Base-by-base conservation (phyloP, 192 early-diverging fungal genomes). In the Ramicandelaber brevisporus region DNA sequence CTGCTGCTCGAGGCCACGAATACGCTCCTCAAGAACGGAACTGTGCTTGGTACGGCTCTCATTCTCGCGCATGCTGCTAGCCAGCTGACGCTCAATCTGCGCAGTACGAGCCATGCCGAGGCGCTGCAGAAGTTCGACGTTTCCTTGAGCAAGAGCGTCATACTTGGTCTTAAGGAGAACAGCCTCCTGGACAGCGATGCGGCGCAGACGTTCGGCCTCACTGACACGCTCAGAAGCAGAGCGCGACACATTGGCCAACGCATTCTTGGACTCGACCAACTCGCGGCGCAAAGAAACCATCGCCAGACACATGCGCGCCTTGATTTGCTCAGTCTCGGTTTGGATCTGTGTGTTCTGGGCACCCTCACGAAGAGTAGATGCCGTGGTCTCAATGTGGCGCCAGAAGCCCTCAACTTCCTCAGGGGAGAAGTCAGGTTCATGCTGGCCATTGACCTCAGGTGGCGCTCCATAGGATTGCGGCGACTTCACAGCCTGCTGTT, bases 91-190 rank as follows among this genome's bases (percentile, higher is more conserved):
- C 44, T 59, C 57, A 9, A 59, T 35, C 22, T 54, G 47, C 25
- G 41, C 43, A 21, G 43, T 51, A 6, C 57, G 50, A 27, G 40
- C 41, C 20, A 36, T 24, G 39, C 41, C 43, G 20, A 50, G 41
- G 25, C 48, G 46, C 6, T 31, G 24, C 16, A 54, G 29, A 14
- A 59, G 23, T 14, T 42, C 48, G 5, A 42, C 31, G 20, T 30
- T 47, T n/a, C 24, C 44, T 0, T 40, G 30, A 0, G 41, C 36
- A 27, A 59, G 35, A 3, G 57, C 57, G 4, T 48, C 46, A 6
- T 46, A 45, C 31, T 54, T 54, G 35, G 51, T 44, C 29, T 54
- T 54, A 26, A 59, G 40, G 26, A 51, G 54, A n/a, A 59, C 44
- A 5, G 57, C 57, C 48, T 59, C 57, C 24, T 59, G 57, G 36